Base-by-base conservation (phyloP, 331 rosid genomes). In the Phaseolus coccineus region DNA sequence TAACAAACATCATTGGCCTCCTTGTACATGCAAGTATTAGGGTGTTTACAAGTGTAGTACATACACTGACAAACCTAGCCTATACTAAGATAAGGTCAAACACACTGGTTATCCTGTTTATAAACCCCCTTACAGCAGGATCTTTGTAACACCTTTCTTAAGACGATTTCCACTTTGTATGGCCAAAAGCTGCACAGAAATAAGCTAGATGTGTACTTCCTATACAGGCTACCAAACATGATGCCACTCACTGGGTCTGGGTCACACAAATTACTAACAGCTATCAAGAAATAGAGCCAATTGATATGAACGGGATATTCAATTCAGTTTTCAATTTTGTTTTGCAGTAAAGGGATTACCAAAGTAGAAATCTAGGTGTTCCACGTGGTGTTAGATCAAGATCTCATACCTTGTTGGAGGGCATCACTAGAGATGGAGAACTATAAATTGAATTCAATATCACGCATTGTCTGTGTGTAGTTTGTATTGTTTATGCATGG, bases 181-280 rank as follows among this genome's bases (percentile, higher is more conserved):
- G 39, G 66, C 13, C 19, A 59, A 59, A 28, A 59, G 39, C 14
- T 12, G 40, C 66, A 30, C 22, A 61, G 12, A n/a, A 10, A 61
- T 61, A 61, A 61, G 68, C 68, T 33, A 16, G 47, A 63, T 33
- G 69, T 63, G 47, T 35, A 47, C 68, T 14, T 44, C 44, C 44
- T 13, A 8, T 10, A 2, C 35, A 57, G 1, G 1, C 64, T 57
- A 24, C 35, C 1, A 4, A 57, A 5, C 3, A 6, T 57, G 64
- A 57, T 27, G 63, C 25, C 35, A 58, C n/a, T 57, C 37, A 58
- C 66, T 27, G 9, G 66, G 39, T 59, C 66, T 27, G 9, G 66
- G 39, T 59, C 39, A 59, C 6, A 58, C n/a, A 27, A 11, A 11
- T 11, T 46, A 46, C 5, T 7, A 12, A 58, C 35, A 25, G 35